Conservation (phyloP, 2,329 filamentous ascomycete species). For the Hypoxylon rubiginosum region DNA sequence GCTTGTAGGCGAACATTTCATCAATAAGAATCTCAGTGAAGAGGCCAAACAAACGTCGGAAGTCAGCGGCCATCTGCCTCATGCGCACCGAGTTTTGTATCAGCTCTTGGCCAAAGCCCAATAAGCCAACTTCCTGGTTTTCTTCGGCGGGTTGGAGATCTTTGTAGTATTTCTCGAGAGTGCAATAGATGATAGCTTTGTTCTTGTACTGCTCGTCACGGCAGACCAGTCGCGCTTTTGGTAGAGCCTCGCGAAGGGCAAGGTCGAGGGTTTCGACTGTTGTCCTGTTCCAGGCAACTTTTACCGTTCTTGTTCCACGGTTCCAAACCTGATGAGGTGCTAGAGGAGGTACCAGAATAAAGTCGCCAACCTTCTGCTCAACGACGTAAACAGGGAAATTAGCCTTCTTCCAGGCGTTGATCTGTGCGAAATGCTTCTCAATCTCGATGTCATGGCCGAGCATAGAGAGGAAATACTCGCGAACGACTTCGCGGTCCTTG, state of each 20-base stretch:
- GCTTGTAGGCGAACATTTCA: slow-evolving; percentile 84
- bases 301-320: slow-evolving; percentile 93
- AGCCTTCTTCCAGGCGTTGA: slow-evolving; percentile 95
- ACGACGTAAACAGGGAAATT: slow-evolving; percentile 94
- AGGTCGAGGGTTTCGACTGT: slow-evolving; percentile 91
- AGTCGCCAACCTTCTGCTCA: slow-evolving; percentile 90
- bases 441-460: slow-evolving; percentile 97
- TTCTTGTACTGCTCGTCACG: slow-evolving; percentile 99
- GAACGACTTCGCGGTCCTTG: slow-evolving; percentile 89
- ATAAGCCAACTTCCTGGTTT: slow-evolving; percentile 59
- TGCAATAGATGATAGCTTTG: slow-evolving; percentile 94
- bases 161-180: slow-evolving; percentile 82
- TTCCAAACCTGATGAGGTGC: slow-evolving; percentile 99
- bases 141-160: slow-evolving; percentile 69
- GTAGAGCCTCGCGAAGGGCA: slow-evolving; percentile 87
- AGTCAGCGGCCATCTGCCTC: slow-evolving; percentile 83
- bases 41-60: slow-evolving; percentile 81
- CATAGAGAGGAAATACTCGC: slow-evolving; percentile 93
- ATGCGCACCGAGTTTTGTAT: slow-evolving; percentile 62
- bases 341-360: slow-evolving; percentile 93
- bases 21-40: slow-evolving; percentile 85
- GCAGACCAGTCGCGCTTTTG: slow-evolving; percentile 90
- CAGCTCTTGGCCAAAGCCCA: slow-evolving; percentile 62
- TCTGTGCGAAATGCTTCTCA: slow-evolving; percentile 95
- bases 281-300: slow-evolving; percentile 97